Evolutionary conservation across 768 basidiomycete species (phyloP), one percentile per base, ranked within the genome.

Genomic region (Collybia nuda): DNA sequence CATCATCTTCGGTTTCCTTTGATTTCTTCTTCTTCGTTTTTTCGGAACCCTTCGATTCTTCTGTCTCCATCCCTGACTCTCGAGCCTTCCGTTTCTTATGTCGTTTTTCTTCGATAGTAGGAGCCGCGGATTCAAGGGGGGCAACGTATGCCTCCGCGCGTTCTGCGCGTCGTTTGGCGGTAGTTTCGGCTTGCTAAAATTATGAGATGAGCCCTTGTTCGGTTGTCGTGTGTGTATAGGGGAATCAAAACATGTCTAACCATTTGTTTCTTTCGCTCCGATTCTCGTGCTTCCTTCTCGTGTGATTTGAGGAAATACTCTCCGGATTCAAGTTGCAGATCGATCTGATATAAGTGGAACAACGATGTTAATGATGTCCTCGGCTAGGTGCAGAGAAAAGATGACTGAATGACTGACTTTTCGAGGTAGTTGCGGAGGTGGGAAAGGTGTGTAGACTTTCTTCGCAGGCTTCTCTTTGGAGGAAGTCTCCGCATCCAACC

Each of bases 371-470:
- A 50, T 32, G 40, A 40, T 26, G 14, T 11, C 4, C 46, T 9
- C 45, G 18, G 11, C 22, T 26, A 24, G 29, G 28, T 23, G 47
- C 22, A 29, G 14, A 41, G 18, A 49, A 26, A 17, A 42, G 22
- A 42, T 68, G 48, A 18, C 23, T n/a, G n/a, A n/a, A n/a, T n/a
- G 17, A 14, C 46, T 39, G 59, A 91, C 91, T 79, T 98, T 98
- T 59, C 93, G 85, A 32, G 95, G 96, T 51, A 82, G 78, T 63
- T 98, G 97, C 6, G 95, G 75, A 26, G 97, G 97, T 32, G 97
- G 97, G 82, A 98, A 99, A 1, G 97, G 97, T n/a, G 97, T 98
- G 69, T 98, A 98, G 14, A 85, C 77, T 67, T 96, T 96, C 82
- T 95, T 96, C 59, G 82, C 77, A 18, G 73, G 74, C 59, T 47